These are phyloP conservation scores for Ascochyta lentis DNA, from an alignment of 2,329 filamentous ascomycete genomes.

Conservation along the genomic window DNA sequence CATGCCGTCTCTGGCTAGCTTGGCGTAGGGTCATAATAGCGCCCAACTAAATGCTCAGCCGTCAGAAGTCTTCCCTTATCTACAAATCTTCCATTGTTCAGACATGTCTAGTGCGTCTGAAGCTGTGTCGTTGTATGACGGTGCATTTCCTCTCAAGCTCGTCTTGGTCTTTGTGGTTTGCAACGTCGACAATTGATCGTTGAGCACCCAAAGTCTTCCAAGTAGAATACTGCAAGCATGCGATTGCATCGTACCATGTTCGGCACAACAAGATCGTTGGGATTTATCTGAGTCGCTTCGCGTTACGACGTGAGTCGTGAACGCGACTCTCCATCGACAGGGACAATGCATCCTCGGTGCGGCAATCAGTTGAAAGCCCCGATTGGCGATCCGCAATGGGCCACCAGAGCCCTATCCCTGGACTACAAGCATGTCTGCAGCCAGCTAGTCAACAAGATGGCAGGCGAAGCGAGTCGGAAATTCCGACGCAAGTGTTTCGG, in stretches of 20 bases:
- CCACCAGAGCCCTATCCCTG: background rate
- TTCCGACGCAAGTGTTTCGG: background rate
- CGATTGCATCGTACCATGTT: background rate
- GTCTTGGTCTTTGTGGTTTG: background rate
- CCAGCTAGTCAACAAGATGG: conserved; percentile 1
- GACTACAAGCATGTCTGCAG: background rate
- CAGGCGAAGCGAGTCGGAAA: background rate
- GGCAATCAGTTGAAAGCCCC: background rate
- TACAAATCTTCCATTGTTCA: background rate
- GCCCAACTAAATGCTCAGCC: background rate
- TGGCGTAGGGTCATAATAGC: background rate
- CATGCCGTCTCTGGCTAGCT: conserved; percentile 10
- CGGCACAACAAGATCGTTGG: background rate
- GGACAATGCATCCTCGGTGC: background rate
- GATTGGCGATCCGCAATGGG: background rate
- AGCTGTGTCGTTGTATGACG: background rate
- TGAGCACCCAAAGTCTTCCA: background rate
- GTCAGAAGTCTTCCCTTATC: background rate
- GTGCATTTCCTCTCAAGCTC: background rate
- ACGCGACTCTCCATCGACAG: background rate
- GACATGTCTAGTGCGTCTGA: background rate
- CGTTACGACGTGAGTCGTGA: background rate
- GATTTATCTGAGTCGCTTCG: background rate
- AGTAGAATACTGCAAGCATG: background rate
- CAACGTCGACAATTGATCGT: background rate